A percentile compares a stretch with the other conserved stretches of the same genome.
phyloP scores from a whole-genome alignment of 208 protist genomes.

The Vickermania ingenoplastis region DNA sequence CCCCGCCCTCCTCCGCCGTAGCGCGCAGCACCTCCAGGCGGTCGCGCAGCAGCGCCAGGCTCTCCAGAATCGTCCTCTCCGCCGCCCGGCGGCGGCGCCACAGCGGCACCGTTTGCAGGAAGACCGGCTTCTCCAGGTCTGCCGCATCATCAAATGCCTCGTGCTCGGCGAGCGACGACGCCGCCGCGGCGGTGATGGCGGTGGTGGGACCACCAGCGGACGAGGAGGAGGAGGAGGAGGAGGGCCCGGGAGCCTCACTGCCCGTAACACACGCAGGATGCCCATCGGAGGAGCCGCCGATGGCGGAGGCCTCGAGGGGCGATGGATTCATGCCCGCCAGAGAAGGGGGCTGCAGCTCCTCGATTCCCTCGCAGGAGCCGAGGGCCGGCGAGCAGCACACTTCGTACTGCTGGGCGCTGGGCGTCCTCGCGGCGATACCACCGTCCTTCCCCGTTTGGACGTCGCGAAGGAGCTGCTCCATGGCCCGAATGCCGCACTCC shows the following conservation, averaged over 20 bases:
- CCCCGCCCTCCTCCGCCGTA: constrained; percentile 11
- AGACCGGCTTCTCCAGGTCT: constrained; percentile 19
- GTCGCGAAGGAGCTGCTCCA: constrained; percentile 14
- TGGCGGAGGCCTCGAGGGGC: background rate
- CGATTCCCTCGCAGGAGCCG: too few relatives aligned
- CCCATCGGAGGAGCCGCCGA: background rate
- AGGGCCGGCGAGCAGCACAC: constrained; percentile 1
- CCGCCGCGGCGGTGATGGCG: background rate
- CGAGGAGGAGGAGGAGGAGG: background rate
- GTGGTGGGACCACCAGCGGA: background rate
- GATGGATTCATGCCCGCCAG: background rate
- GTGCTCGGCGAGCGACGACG: background rate
- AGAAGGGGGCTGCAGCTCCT: background rate
- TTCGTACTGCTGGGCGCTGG: constrained; percentile 6
- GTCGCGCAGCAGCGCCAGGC: constrained; percentile 16
- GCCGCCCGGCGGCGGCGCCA: constrained; percentile 44
- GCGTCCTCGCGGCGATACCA: background rate
- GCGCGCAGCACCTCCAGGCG: constrained; percentile 21
- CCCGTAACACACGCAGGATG: too few relatives aligned
- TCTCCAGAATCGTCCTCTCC: constrained; percentile 16
- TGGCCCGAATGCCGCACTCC: constrained; percentile 16
- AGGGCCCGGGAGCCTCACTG: background rate
- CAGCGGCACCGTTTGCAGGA: constrained; percentile 28
- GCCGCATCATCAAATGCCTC: constrained; percentile 2
- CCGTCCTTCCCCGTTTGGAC: constrained; percentile 12